A percentile compares a stretch with the other conserved stretches of the same genome.
These are phyloP conservation scores for Oropetium thomaeum DNA, from an alignment of 176 grass and related monocot species.

Conservation along the genomic window DNA sequence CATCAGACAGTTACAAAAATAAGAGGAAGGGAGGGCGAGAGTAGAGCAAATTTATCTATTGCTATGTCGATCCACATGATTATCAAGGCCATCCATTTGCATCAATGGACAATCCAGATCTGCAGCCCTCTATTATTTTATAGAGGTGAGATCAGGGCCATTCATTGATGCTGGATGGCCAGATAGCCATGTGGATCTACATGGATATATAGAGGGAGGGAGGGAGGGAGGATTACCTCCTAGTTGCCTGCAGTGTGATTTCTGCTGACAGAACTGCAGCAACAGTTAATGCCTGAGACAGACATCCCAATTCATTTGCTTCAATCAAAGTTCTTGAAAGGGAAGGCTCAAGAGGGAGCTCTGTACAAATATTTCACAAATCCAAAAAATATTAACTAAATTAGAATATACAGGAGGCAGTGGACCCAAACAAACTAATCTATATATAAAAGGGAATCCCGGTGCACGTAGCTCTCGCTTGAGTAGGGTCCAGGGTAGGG, in stretches of 20 bases:
- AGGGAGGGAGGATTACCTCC: conserved; percentile 29
- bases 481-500: no score
- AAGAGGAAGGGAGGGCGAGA: neutral
- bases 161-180: no score
- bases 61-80: no score
- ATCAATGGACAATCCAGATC: no score
- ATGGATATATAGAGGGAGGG: conserved; percentile 13
- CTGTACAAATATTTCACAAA: conserved; percentile 40
- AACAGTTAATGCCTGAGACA: conserved; percentile 92
- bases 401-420: conserved; percentile 5
- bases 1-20: conserved; percentile 9
- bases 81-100: no score
- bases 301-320: conserved; percentile 80
- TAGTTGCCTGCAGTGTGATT: conserved; percentile 64
- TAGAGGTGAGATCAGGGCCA: no score
- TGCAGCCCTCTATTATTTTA: no score
- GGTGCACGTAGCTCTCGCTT: no score
- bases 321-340: conserved; percentile 93
- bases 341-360: conserved; percentile 90
- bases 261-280: conserved; percentile 86
- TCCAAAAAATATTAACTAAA: conserved; percentile 19
- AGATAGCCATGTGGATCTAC: no score
- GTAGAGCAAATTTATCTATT: no score
- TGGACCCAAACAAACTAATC: conserved; percentile 7
- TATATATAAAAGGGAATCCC: no score